Base-by-base conservation (phyloP, 2,329 filamentous ascomycete species). In the Monosporascus sp. region DNA sequence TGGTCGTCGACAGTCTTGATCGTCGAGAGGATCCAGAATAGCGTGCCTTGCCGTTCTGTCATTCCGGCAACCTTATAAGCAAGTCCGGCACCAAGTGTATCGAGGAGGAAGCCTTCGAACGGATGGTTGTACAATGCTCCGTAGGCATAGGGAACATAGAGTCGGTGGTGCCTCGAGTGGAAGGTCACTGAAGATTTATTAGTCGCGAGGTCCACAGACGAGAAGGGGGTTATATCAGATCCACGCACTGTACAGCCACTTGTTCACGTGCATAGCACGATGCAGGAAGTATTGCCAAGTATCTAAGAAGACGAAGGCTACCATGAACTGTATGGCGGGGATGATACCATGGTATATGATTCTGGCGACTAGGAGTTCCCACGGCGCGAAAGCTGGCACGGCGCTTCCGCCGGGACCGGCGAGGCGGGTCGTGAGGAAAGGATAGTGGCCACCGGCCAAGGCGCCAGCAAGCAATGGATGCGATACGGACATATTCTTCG, bases 261-360 rank as follows among this genome's bases (percentile, higher is more conserved):
- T 92, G 76, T 97, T 97, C 77, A 94, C 80, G 74, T 99, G 94
- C 94, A 99, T 99, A 54, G 88, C 82, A 40, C 94, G 90, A 73
- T 99, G 94, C 64, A 93, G 80, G 74, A 97, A 96, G 75, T 99
- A 99, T 70, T 99, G 93, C 94, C 94, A 99, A 45, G 91, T 94
- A 73, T 99, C 94, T 62, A 97, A 82, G 60, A 95, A 78, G 59
- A 83, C 74, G 55, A 93, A 81, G 24, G 86, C 94, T 49, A 89
- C 65, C 54, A 82, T 74, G 67, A 96, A 89, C 70, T 97, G 93
- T 48, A 93, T 52, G 3, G 76, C 79, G 1, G 94, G 94, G 57
- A 97, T 79, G 40, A 86, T 68, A 57, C 85, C 74, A 78, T 89
- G 88, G 75, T 97, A 97, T 60, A 96, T 82, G 56, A 81, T 76